Conservation (phyloP, 1,284 basidiomycete species). For the Volvariella surrecta region DNA sequence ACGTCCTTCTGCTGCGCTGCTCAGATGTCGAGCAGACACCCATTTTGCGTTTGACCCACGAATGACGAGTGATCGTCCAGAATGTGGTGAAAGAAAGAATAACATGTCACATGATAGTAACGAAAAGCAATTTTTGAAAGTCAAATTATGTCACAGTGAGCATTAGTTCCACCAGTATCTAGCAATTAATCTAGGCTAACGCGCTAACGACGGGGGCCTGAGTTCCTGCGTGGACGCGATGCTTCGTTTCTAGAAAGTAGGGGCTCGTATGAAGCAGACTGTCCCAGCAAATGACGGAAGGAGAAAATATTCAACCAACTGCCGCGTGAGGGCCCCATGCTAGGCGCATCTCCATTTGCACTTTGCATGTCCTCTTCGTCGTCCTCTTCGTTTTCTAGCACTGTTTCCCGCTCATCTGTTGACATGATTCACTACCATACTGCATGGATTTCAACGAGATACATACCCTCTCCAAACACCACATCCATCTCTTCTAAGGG, state of each 20-base stretch:
- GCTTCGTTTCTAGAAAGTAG: too few relatives aligned
- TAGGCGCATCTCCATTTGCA: constrained; percentile 10
- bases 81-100: too few relatives aligned
- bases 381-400: constrained; percentile 67
- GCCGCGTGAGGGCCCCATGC: constrained; percentile 8
- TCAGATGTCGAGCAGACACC: constrained; percentile 8
- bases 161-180: too few relatives aligned
- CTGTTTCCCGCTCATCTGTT: constrained; percentile 53
- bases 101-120: too few relatives aligned
- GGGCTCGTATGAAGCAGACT: too few relatives aligned
- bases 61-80: neutral
- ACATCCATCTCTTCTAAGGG: constrained; percentile 79
- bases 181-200: too few relatives aligned
- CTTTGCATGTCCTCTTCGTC: constrained; percentile 23
- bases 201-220: too few relatives aligned
- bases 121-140: too few relatives aligned
- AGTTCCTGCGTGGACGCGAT: too few relatives aligned
- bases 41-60: neutral
- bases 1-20: constrained; percentile 4
- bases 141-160: too few relatives aligned
- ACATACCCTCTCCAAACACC: constrained; percentile 70
- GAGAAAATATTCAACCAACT: too few relatives aligned
- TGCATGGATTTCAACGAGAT: neutral
- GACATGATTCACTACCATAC: constrained; percentile 11
- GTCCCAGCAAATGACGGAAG: too few relatives aligned